Evolutionary conservation across 2,329 filamentous ascomycete species (phyloP).

Genomic region (Cladophialophora immunda): DNA sequence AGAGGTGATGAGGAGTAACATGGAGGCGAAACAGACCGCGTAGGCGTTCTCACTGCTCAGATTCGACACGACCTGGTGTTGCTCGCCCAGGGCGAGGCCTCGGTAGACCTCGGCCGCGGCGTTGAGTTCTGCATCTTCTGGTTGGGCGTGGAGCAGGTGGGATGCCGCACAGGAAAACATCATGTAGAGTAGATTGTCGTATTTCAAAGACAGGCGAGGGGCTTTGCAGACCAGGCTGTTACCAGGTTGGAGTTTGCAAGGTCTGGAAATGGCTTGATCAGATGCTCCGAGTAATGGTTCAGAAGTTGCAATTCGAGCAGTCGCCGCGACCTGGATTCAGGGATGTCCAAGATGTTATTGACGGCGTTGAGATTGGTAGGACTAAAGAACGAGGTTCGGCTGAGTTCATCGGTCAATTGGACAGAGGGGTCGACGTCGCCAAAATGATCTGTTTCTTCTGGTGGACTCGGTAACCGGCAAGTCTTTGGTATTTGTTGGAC

Average conservation of each 20-base stretch:
- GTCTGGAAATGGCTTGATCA: slow-evolving; percentile 17
- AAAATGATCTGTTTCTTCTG: not conserved
- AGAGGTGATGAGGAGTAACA: slow-evolving; percentile 44
- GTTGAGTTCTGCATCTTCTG: slow-evolving; percentile 21
- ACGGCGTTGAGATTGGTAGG: not conserved
- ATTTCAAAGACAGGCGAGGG: slow-evolving; percentile 23
- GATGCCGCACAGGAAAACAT: slow-evolving; percentile 29
- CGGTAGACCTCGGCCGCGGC: slow-evolving; percentile 34
- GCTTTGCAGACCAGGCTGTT: slow-evolving; percentile 18
- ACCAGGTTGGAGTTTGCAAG: slow-evolving; percentile 7
- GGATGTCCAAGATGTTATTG: slow-evolving; percentile 20
- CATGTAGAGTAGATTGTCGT: slow-evolving; percentile 33
- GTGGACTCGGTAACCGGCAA: not conserved
- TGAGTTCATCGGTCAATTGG: not conserved
- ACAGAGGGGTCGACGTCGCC: too few species aligned
- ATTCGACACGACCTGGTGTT: slow-evolving; percentile 42
- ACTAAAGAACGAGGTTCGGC: not conserved
- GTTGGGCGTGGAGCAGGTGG: slow-evolving; percentile 23
- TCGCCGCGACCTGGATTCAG: slow-evolving; percentile 26
- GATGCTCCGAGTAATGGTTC: slow-evolving; percentile 25
- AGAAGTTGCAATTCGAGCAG: slow-evolving; percentile 32
- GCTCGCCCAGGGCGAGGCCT: slow-evolving; percentile 43
- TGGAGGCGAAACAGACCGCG: slow-evolving; percentile 43
- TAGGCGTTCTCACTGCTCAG: slow-evolving; percentile 43
- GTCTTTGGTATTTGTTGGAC: not conserved